phyloP scores from a whole-genome alignment of 495 filamentous ascomycete genomes.

The Aspergillus homomorphus region DNA sequence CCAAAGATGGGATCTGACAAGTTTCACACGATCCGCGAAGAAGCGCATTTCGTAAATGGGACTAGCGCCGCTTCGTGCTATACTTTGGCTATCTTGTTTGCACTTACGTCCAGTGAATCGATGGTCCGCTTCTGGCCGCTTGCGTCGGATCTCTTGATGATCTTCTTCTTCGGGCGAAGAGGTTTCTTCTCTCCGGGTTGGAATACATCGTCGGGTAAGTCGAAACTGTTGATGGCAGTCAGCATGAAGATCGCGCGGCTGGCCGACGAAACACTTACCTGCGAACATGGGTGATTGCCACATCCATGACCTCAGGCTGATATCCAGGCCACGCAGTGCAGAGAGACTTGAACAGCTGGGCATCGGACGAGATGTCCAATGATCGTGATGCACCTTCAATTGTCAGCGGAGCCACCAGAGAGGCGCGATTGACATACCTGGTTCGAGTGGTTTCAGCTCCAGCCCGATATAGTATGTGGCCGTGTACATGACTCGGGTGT shows the following conservation, averaged over 20 bases:
- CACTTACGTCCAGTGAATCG: slow-evolving; percentile 49
- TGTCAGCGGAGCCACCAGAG: slow-evolving; percentile 23
- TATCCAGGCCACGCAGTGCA: slow-evolving; percentile 67
- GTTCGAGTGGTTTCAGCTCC: slow-evolving; percentile 49
- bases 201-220: slow-evolving; percentile 88
- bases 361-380: slow-evolving; percentile 66
- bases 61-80: slow-evolving; percentile 18
- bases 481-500: slow-evolving; percentile 63
- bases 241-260: background rate
- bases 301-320: slow-evolving; percentile 58
- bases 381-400: slow-evolving; percentile 48
- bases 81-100: slow-evolving; percentile 26
- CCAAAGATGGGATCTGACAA: slow-evolving; percentile 21
- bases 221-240: slow-evolving; percentile 53
- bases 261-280: slow-evolving; percentile 53
- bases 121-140: slow-evolving; percentile 42
- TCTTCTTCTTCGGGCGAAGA: slow-evolving; percentile 61
- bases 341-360: slow-evolving; percentile 68
- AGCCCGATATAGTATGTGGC: slow-evolving; percentile 88
- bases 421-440: slow-evolving; percentile 24
- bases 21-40: slow-evolving; percentile 20
- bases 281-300: slow-evolving; percentile 70
- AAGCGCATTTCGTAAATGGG: slow-evolving; percentile 18
- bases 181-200: slow-evolving; percentile 73
- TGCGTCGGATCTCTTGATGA: slow-evolving; percentile 39